Conservation (phyloP, 345 rosid genomes). For the Eucalyptus tenuipes region DNA sequence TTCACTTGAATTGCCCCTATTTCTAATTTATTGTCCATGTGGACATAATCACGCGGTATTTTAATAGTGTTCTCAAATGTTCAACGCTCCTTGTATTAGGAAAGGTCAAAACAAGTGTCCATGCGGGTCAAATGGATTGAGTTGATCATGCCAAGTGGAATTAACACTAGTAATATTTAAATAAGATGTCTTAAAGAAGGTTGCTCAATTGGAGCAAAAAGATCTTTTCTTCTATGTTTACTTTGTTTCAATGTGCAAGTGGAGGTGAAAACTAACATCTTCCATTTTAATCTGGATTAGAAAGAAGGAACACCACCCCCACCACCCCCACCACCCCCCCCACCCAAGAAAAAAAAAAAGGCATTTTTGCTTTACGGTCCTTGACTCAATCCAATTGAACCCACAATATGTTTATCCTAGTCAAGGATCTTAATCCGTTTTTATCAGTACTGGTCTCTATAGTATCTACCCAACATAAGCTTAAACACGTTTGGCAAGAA, state of each 20-base stretch:
- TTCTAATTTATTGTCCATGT: neutral
- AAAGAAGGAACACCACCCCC: too few relatives aligned
- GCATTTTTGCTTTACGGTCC: neutral
- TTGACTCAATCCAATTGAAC: neutral
- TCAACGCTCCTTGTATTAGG: neutral
- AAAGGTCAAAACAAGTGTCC: neutral
- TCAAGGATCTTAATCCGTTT: neutral
- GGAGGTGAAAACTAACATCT: neutral
- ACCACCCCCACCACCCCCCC: too few relatives aligned
- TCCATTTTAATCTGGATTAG: neutral
- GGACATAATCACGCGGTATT: neutral
- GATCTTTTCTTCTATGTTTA: too few relatives aligned
- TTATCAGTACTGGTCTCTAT: neutral
- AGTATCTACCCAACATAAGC: neutral
- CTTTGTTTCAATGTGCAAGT: neutral
- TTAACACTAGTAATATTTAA: too few relatives aligned
- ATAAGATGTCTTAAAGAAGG: neutral
- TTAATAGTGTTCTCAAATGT: neutral
- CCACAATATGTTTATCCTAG: neutral
- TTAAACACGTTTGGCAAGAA: neutral
- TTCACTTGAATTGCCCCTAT: neutral
- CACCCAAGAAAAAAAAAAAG: fast-evolving
- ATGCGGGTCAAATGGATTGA: neutral
- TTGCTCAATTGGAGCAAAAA: too few relatives aligned
- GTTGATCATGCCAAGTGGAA: neutral